Conservation (phyloP, 805 yeast genomes). For the Diddensiella transvaalensis region DNA sequence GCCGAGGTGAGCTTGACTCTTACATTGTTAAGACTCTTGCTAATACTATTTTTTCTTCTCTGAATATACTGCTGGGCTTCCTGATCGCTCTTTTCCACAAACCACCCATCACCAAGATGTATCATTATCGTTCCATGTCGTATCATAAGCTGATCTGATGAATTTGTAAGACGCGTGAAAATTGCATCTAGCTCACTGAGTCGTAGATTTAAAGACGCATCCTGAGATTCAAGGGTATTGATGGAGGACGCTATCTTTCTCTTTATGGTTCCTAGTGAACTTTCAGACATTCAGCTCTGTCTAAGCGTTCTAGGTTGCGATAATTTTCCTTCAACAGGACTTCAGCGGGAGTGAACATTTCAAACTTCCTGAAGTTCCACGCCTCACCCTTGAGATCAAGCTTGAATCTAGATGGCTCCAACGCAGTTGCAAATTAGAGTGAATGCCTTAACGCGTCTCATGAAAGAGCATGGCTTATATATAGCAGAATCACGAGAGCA, state of each 20-base stretch:
- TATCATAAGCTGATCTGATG: neutral
- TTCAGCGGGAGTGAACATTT: neutral
- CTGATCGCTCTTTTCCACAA: conserved; percentile 22
- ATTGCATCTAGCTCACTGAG: conserved; percentile 6
- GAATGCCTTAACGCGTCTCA: conserved; percentile 62
- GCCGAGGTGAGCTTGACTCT: conserved; percentile 20
- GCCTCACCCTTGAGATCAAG: neutral
- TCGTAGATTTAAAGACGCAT: neutral
- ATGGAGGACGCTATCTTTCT: conserved; percentile 8
- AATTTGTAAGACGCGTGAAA: neutral
- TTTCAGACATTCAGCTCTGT: conserved; percentile 10
- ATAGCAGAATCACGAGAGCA: conserved; percentile 57
- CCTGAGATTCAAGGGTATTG: conserved; percentile 1
- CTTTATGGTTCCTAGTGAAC: conserved; percentile 3
- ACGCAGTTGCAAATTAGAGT: conserved; percentile 66
- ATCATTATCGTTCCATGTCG: conserved; percentile 7
- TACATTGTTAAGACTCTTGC: conserved; percentile 15
- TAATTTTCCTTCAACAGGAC: neutral
- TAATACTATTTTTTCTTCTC: conserved; percentile 14
- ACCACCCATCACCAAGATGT: conserved; percentile 32
- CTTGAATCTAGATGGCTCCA: conserved; percentile 42
- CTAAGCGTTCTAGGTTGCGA: no score
- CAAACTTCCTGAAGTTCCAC: no score
- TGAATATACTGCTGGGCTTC: conserved; percentile 24
- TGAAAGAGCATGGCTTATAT: conserved; percentile 65